Percentiles rank a stretch among this genome's conserved stretches.
Evolutionary conservation across 768 basidiomycete genomes (phyloP).

Genomic region (Cantharellus cinnabarinus): DNA sequence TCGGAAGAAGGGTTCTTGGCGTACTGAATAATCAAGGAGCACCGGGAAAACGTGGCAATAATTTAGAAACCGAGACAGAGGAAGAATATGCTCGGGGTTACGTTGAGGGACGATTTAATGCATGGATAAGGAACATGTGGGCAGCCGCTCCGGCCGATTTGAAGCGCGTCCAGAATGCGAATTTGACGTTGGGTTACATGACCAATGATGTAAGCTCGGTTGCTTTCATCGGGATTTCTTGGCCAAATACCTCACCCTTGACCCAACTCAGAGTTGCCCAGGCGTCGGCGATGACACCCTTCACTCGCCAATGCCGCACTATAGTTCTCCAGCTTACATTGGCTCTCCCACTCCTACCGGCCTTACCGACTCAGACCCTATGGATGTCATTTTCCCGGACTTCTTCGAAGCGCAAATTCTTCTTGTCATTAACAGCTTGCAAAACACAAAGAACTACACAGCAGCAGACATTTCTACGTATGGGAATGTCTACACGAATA

Average conservation of each 20-base stretch:
- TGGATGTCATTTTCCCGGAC: conserved; percentile 61
- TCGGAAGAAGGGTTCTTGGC: conserved; percentile 32
- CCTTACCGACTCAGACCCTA: conserved; percentile 26
- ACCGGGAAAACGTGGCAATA: background rate
- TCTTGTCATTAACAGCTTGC: conserved; percentile 32
- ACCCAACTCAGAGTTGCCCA: conserved; percentile 34
- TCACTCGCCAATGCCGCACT: conserved; percentile 41
- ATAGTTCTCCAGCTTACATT: conserved; percentile 36
- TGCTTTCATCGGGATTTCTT: background rate
- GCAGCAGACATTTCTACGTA: conserved; percentile 33
- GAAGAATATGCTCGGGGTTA: conserved; percentile 4
- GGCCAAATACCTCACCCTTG: background rate
- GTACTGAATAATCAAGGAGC: conserved; percentile 7
- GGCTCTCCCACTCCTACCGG: conserved; percentile 29
- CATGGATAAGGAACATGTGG: conserved; percentile 15
- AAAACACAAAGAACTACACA: conserved; percentile 29
- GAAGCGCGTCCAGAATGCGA: conserved; percentile 22
- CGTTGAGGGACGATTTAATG: conserved; percentile 2
- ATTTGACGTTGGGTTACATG: conserved; percentile 55
- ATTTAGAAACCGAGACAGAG: background rate
- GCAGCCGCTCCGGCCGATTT: conserved; percentile 11
- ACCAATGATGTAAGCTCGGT: conserved; percentile 35
- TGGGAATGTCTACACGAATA: conserved; percentile 28
- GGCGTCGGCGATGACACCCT: conserved; percentile 54
- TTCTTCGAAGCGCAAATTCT: conserved; percentile 33